phyloP scores from a whole-genome alignment of 164 flowering plant species.

The Annona cherimola region DNA sequence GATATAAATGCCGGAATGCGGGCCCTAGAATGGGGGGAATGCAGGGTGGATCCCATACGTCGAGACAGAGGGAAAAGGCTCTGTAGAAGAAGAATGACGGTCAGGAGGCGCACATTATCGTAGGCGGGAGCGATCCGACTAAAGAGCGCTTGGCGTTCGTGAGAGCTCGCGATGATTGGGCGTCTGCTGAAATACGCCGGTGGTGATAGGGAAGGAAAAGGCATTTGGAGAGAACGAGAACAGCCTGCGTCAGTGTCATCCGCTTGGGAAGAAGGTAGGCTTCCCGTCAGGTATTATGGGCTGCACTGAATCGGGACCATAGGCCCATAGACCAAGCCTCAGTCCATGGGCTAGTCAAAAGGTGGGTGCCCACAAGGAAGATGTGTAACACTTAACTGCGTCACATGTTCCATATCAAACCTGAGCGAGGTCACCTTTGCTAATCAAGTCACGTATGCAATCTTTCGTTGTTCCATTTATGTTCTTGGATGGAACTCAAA shows the following conservation, averaged over 20 bases:
- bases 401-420: no score
- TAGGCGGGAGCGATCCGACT: constrained; percentile 87
- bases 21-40: neutral
- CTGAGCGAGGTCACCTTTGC: no score
- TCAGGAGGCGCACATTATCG: constrained; percentile 48
- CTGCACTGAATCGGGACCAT: no score
- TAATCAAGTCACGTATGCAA: no score
- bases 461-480: no score
- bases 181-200: neutral
- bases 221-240: neutral
- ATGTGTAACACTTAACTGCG: no score
- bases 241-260: neutral
- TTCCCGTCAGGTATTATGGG: neutral
- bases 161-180: constrained; percentile 27
- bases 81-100: neutral
- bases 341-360: no score
- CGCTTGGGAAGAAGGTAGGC: neutral
- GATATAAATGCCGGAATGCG: neutral
- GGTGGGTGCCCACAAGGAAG: no score
- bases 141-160: constrained; percentile 73
- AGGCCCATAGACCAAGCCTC: no score
- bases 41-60: neutral
- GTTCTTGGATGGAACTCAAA: no score
- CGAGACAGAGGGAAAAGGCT: neutral
- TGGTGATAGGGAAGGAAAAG: neutral